Percentiles rank a stretch among this genome's conserved stretches.
Conservation (phyloP, 2,329 filamentous ascomycete genomes). For the Claviceps purpurea region DNA sequence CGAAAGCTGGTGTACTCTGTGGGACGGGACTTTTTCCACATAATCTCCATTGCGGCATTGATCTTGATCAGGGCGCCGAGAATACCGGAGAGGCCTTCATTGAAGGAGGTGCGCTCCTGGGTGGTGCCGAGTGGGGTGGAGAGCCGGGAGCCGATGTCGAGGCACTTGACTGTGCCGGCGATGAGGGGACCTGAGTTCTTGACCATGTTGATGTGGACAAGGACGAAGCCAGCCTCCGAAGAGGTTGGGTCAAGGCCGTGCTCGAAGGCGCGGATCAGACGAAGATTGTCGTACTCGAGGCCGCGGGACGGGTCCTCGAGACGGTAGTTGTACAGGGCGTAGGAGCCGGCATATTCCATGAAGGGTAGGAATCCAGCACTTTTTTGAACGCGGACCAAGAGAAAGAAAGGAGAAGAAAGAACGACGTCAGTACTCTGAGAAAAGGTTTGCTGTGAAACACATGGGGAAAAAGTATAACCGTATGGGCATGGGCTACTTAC, state of each 20-base stretch:
- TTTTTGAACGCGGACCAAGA: neutral
- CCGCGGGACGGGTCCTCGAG: constrained; percentile 42
- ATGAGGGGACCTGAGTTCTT: constrained; percentile 70
- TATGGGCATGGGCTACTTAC: constrained; percentile 39
- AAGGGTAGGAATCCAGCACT: constrained; percentile 72
- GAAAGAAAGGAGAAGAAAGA: neutral
- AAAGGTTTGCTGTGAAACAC: neutral
- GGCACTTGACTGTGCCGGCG: constrained; percentile 52
- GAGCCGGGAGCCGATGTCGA: constrained; percentile 35
- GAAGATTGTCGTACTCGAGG: constrained; percentile 54
- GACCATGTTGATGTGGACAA: constrained; percentile 94
- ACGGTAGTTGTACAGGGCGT: constrained; percentile 56
- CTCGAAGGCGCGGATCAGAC: constrained; percentile 84
- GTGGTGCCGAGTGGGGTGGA: constrained; percentile 15
- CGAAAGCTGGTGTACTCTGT: constrained; percentile 78
- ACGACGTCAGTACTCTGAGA: neutral
- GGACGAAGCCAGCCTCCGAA: constrained; percentile 90
- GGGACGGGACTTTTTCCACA: constrained; percentile 85
- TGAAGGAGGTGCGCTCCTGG: constrained; percentile 41
- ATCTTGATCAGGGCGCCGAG: constrained; percentile 49
- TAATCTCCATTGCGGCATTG: constrained; percentile 70
- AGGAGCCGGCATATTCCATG: constrained; percentile 69
- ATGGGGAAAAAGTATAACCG: neutral
- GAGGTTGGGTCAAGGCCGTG: constrained; percentile 73
- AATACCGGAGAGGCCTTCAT: constrained; percentile 48